Evolutionary conservation across 805 yeast species (phyloP), one percentile per base, ranked within the genome.

Genomic region (Phaffomyces thermotolerans): DNA sequence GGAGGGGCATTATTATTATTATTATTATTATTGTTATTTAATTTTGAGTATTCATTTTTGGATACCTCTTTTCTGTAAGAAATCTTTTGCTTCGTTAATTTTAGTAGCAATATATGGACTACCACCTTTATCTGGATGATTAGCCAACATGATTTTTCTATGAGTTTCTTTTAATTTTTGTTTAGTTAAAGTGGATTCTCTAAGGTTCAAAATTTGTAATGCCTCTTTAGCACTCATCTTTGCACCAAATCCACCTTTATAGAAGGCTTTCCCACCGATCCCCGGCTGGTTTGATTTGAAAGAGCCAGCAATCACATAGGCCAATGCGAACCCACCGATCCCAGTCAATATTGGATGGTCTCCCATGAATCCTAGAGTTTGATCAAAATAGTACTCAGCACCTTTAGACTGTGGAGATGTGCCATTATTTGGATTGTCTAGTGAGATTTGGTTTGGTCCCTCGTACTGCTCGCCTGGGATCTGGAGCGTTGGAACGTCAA

Each of bases 121-220:
- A 2, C 97, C 97, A 30, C 96, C 96, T 60, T 81, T 84, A 68
- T 90, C 97, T 10, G 97, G 97, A 60, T 90, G 97, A 62, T 90
- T 90, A 40, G 84, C 76, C 65, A 87, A 65, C 93, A 90, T 85
- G 56, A 89, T 81, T 54, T 71, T 72, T 66, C 96, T 77, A 60
- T 90, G 96, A 47, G 79, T 81, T 49, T 82, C 88, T 59, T 84
- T 83, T 56, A 89, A 70, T 55, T 73, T 80, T 47, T 79, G 74
- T 63, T 76, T 79, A 35, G 76, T 71, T 57, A 80, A 65, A 20
- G 74, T 78, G 32, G 78, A 69, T 60, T 84, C 93, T 51, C 76
- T 80, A 54, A 89, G 68, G 56, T 83, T 84, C 53, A 91, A 74
- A 27, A 91, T 85, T 59, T 78, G 89, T 48, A 89, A 71, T 4